Base-by-base conservation (phyloP, 495 filamentous ascomycete genomes). In the Venustampulla echinocandica region DNA sequence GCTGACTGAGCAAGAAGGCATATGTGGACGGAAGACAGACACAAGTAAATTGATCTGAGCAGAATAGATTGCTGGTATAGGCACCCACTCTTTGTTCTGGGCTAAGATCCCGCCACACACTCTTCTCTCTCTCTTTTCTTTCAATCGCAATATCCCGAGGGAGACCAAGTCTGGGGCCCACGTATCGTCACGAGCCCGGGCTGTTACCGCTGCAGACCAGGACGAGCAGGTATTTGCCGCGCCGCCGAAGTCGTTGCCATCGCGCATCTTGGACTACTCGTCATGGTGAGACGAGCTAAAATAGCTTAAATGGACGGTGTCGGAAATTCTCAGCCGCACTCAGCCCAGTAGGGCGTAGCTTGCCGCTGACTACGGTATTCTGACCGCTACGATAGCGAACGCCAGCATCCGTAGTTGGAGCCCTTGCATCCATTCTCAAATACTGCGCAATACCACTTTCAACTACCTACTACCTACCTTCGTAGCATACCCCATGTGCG, bases 221-320 rank as follows among this genome's bases (percentile, higher is more conserved):
- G 21, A 27, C 19, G 19, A 62, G 42, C 22, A 62, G 40, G 25
- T 62, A 24, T 27, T 45, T 53, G 46, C 57, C 57, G 37, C 60
- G n/a, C n/a, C n/a, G n/a, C n/a, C 46, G 42, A 53, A 61, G 19
- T 57, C 43, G 39, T 22, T 56, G 47, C 54, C 55, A 53, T 62
- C 49, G 4, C 36, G 50, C 47, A 58, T 56, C 44, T 50, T 56
- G 24, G 59, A 55, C 60, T 48, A 58, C 36, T 54, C 46, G 46
- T 58, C 49, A 17, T 11, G 2, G 50, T 47, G 9, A 32, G 25
- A 22, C 35, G n/a, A n/a, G n/a, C n/a, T n/a, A n/a, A n/a, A n/a
- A n/a, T n/a, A n/a, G n/a, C n/a, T n/a, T n/a, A n/a, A n/a, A n/a
- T n/a, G n/a, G n/a, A n/a, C n/a, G n/a, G n/a, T n/a, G n/a, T n/a